Percentiles rank a stretch among this genome's conserved stretches.
These are phyloP conservation scores for Candida ulmi DNA, from an alignment of 805 yeast genomes.

Conservation along the genomic window DNA sequence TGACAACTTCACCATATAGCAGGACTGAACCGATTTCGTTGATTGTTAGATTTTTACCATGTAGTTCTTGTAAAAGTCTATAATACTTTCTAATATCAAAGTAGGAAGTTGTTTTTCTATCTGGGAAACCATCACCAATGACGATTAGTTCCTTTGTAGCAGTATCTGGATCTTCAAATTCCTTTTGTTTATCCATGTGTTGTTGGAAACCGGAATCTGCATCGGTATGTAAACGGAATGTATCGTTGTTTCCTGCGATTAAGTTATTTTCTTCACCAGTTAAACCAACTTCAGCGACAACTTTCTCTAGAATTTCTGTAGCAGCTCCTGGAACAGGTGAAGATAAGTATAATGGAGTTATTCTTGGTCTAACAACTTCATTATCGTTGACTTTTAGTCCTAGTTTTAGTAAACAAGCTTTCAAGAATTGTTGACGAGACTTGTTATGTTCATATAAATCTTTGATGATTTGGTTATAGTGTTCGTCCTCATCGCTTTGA, in stretches of 20 bases:
- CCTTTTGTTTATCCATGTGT: constrained; percentile 25
- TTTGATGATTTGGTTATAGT: constrained; percentile 31
- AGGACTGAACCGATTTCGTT: constrained; percentile 53
- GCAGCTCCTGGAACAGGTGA: constrained; percentile 32
- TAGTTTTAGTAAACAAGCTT: constrained; percentile 47
- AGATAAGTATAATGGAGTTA: constrained; percentile 61
- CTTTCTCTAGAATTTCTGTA: constrained; percentile 25
- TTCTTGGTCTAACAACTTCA: constrained; percentile 47
- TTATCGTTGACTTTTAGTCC: constrained; percentile 66
- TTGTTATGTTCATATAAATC: constrained; percentile 38
- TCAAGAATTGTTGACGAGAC: constrained; percentile 50
- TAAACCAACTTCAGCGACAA: constrained; percentile 31
- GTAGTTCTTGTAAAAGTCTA: constrained; percentile 30
- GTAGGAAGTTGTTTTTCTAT: constrained; percentile 55
- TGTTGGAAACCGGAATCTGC: constrained; percentile 20
- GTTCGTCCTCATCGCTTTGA: constrained; percentile 24
- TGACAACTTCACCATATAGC: constrained; percentile 81
- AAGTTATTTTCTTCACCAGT: constrained; percentile 30
- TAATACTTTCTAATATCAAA: constrained; percentile 62
- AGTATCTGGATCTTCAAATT: constrained; percentile 48
- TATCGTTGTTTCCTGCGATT: constrained; percentile 50
- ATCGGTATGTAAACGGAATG: constrained; percentile 43
- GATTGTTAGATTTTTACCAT: constrained; percentile 25
- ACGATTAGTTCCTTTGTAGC: constrained; percentile 52
- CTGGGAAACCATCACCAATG: constrained; percentile 42